Base-by-base conservation (phyloP, 1,284 basidiomycete species). In the Polyporus tsugae region DNA sequence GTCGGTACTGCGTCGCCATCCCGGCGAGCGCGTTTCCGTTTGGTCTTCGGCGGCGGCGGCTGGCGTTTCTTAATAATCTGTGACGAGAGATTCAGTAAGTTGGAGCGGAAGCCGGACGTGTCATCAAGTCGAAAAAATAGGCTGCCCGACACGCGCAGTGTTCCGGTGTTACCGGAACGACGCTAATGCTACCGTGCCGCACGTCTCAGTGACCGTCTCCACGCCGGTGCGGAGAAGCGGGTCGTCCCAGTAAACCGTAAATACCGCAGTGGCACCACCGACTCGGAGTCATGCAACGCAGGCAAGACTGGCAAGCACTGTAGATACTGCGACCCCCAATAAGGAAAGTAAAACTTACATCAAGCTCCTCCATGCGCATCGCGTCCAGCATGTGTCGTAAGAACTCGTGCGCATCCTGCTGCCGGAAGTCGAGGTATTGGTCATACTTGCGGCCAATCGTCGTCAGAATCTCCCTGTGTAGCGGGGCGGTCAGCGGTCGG, bases 321-420 rank as follows among this genome's bases (percentile, higher is more conserved):
- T 35, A 29, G 33, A 11, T 25, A 1, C 33, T 2, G 15, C 33
- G 29, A 17, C 29, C 11, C 29, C 33, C 29, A 58, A 0, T 6
- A 19, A 22, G 19, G 5, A 52, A 22, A 29, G 36, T 22, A 59
- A 62, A 35, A 82, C 93, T 80, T 74, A 95, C 93, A 78, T 98
- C 96, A 69, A 91, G 83, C 79, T 98, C 96, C 78, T 98, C 96
- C 95, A 97, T 96, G 62, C 95, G 89, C 86, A 97, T 94, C n/a
- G 91, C 93, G 78, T 98, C 96, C 58, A 98, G 83, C 67, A 98
- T 83, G 72, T 96, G 95, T 46, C 95, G 86, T 58, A 98, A 82
- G 72, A 97, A 91, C 81, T 98, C 96, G 78, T 98, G 96, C 6
- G 96, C 95, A 76, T 98, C 96, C 80, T 98, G 96, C 79, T 98